Base-by-base conservation (phyloP, 1,284 basidiomycete species). In the Amylostereum chailletii region DNA sequence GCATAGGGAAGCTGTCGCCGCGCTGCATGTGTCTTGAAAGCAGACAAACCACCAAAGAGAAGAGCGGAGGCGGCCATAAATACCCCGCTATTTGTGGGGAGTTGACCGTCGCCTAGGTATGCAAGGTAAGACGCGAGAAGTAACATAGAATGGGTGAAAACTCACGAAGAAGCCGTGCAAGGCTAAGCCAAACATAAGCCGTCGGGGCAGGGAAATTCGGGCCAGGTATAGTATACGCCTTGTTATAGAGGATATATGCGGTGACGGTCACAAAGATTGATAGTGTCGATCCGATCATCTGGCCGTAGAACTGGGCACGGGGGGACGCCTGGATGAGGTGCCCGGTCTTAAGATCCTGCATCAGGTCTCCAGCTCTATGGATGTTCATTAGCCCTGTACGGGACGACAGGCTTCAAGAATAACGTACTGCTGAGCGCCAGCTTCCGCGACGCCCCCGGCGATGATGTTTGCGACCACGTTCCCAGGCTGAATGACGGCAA, bases 291-390 rank as follows among this genome's bases (percentile, higher is more conserved):
- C 93, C 93, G 51, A 95, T 85, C 51, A 96, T 71, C 65, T 96
- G 91, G 7, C 87, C 86, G 59, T 82, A 92, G 63, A 94, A 94
- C 59, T 93, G 90, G 2, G 87, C 87, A 60, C 90, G 75, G 29
- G 90, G 90, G 6, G 90, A 92, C 4, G 90, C 93, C 53, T 80
- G 81, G 47, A 94, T 77, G 26, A 97, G 74, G 62, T 94, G 87
- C 0, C 95, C 95, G 1, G 94, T 97, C 71, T 98, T 98, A 57
- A 97, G 74, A 65, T 98, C 95, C 71, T 98, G 94, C 94, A 98
- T 97, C 19, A 98, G 79, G 65, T 98, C 94, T 11, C 94, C 95
- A 5, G 94, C 93, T 64, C 90, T 92, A 57, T 11, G 39, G 44
- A 19, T 41, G 9, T 9, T 36, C 11, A 19, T 46, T 34, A 34